Base-by-base conservation (phyloP, 108 stramenopile genomes). In the Chaetoceros muelleri region DNA sequence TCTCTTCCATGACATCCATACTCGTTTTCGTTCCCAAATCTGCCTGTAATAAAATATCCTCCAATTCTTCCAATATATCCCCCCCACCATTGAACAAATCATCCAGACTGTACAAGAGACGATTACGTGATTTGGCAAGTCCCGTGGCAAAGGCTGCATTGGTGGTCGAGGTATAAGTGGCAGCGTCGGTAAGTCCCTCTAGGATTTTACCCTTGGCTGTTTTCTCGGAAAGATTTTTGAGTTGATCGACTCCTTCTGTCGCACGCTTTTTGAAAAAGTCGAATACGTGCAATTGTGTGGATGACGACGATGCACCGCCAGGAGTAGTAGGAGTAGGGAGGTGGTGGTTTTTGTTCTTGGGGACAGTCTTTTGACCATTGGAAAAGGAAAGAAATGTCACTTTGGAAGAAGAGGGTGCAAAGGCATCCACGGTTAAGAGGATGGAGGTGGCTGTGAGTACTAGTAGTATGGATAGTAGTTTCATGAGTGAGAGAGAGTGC, bases 181-280 rank as follows among this genome's bases (percentile, higher is more conserved):
- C 79, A n/a, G 52, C 69, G 53, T 80, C 75, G 25, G 52, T 29
- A 25, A 80, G 46, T 23, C 79, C 79, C 49, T 73, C 48, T 13
- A 68, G 69, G 13, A 80, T 46, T 30, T 80, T 46, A 23, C 79
- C 79, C 46, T 69, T 65, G 22, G 49, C 46, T 7, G 74, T 63
- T 10, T 67, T 56, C 29, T 73, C 69, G 21, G 72, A 51, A 2
- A 80, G 48, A 30, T 73, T 76, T 17, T 64, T 51, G 24, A 82
- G 50, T 48, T 84, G 83, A 46, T 81, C 79, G 56, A 82, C 29
- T 31, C 83, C 83, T 34, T 84, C 83, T 26, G 52, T 31, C 30
- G 71, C 59, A 28, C 81, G 67, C 58, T 84, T 67, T 62, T 81
- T 81, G 75, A 89, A 82, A 65, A 89, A 89, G 65, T 89, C 87